Evolutionary conservation across 768 basidiomycete genomes (phyloP), one percentile per base, ranked within the genome.

Genomic region (Boletus reticulatus): DNA sequence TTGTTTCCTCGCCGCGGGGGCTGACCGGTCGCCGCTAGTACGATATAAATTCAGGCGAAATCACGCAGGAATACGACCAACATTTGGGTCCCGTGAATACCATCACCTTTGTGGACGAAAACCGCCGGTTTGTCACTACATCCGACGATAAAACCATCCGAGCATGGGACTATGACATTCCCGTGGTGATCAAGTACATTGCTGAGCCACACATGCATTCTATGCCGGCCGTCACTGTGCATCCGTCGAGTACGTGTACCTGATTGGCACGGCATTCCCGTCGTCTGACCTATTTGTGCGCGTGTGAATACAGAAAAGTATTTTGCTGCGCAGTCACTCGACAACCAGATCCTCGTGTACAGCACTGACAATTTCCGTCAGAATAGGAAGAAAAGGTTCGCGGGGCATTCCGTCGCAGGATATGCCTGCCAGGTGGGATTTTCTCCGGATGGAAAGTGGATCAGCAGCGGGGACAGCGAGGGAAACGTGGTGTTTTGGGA

Each of bases 171-270:
- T 98, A 89, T 71, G 97, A 99, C 73, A 98, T 99, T 59, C 97
- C 97, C 6, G 97, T 98, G 36, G 94, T 97, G 50, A 98, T 99
- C 79, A 99, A 99, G 73, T 97, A 98, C 71, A 98, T 98, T 56
- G 96, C 97, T 19, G 97, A 99, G 72, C 97, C 97, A 4, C 87
- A 94, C 68, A 98, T 99, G 97, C 95, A 99, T 75, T 97, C 94
- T 17, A 98, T 99, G 95, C 97, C 97, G 8, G 92, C 97, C 17
- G 95, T 98, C 45, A 95, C 94, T 6, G 74, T 96, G 27, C 94
- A 98, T 72, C 96, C 97, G 22, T 95, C 86, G 53, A 89, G 96
- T 98, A 69, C 53, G 94, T 84, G 37, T 84, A 39, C 29, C 50
- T 58, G 22, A 53, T 55, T 63, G 45, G 12, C 42, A 16, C 5